These are phyloP conservation scores for Aureobasidium sp. DNA, from an alignment of 2,329 filamentous ascomycete genomes.

Conservation along the genomic window DNA sequence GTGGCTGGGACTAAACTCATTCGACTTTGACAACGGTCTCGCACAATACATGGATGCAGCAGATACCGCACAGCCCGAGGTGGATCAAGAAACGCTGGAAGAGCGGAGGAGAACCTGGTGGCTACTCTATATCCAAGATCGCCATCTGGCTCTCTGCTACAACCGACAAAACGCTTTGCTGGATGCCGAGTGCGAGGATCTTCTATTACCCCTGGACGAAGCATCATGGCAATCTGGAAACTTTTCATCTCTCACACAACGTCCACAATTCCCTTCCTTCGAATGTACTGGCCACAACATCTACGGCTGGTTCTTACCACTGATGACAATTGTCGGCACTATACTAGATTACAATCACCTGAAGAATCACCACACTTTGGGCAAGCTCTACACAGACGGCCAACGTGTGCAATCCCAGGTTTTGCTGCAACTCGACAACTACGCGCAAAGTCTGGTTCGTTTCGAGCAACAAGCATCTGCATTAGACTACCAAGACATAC, in stretches of 20 bases:
- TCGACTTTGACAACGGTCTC: slow-evolving; percentile 10
- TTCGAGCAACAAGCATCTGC: slow-evolving; percentile 9
- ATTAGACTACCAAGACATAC: slow-evolving; percentile 4
- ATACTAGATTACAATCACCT: slow-evolving; percentile 11
- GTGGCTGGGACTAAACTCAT: slow-evolving; percentile 9
- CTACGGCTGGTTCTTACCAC: slow-evolving; percentile 11
- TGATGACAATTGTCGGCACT: slow-evolving; percentile 12
- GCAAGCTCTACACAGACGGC: slow-evolving; percentile 7
- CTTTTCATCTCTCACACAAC: slow-evolving; percentile 7
- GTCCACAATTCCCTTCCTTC: slow-evolving; percentile 10
- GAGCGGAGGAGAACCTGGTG: slow-evolving; percentile 9
- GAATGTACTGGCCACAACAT: slow-evolving; percentile 12
- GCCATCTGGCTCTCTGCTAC: slow-evolving; percentile 9
- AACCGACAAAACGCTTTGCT: slow-evolving; percentile 8
- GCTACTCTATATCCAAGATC: slow-evolving; percentile 11
- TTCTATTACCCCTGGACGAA: slow-evolving; percentile 9
- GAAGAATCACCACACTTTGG: slow-evolving; percentile 10
- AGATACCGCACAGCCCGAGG: background rate
- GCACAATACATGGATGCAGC: slow-evolving; percentile 11
- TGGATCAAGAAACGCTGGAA: slow-evolving; percentile 10
- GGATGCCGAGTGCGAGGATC: slow-evolving; percentile 11
- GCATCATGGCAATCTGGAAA: slow-evolving; percentile 9
- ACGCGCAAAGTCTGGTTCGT: slow-evolving; percentile 8
- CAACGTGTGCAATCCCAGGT: slow-evolving; percentile 10
- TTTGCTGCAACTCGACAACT: slow-evolving; percentile 6